These are phyloP conservation scores for Serendipita sp. DNA, from an alignment of 768 basidiomycete species.

Conservation along the genomic window DNA sequence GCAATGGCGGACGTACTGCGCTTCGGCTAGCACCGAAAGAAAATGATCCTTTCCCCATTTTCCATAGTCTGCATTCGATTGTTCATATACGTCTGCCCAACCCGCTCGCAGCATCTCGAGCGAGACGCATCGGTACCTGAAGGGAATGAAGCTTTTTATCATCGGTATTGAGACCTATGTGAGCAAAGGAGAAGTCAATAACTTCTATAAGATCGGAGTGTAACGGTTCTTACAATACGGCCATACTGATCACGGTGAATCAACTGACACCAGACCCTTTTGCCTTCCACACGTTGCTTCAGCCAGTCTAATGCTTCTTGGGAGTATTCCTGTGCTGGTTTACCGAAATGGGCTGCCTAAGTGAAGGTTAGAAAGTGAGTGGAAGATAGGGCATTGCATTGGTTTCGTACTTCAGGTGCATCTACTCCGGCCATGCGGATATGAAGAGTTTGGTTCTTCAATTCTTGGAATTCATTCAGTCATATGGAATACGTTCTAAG, in stretches of 20 bases:
- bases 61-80: slow-evolving; percentile 69
- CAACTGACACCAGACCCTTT: slow-evolving; percentile 52
- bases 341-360: slow-evolving; percentile 72
- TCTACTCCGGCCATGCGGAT: slow-evolving; percentile 84
- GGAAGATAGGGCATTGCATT: not conserved
- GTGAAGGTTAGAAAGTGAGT: not conserved
- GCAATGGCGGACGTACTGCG: slow-evolving; percentile 33
- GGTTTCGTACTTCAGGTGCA: slow-evolving; percentile 59
- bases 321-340: slow-evolving; percentile 54
- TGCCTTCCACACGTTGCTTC: slow-evolving; percentile 35
- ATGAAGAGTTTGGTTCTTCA: slow-evolving; percentile 68
- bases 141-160: slow-evolving; percentile 32
- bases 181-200: not conserved
- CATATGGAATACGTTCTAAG: not conserved
- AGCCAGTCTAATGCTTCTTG: slow-evolving; percentile 66
- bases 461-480: slow-evolving; percentile 25
- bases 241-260: slow-evolving; percentile 67
- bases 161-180: slow-evolving; percentile 51
- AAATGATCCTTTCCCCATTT: slow-evolving; percentile 46
- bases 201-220: not conserved
- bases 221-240: slow-evolving; percentile 42
- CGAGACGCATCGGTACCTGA: slow-evolving; percentile 32
- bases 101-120: slow-evolving; percentile 68
- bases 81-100: slow-evolving; percentile 58
- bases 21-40: slow-evolving; percentile 41